phyloP scores from a whole-genome alignment of 2,329 filamentous ascomycete species.

The Exophiala sp. region DNA sequence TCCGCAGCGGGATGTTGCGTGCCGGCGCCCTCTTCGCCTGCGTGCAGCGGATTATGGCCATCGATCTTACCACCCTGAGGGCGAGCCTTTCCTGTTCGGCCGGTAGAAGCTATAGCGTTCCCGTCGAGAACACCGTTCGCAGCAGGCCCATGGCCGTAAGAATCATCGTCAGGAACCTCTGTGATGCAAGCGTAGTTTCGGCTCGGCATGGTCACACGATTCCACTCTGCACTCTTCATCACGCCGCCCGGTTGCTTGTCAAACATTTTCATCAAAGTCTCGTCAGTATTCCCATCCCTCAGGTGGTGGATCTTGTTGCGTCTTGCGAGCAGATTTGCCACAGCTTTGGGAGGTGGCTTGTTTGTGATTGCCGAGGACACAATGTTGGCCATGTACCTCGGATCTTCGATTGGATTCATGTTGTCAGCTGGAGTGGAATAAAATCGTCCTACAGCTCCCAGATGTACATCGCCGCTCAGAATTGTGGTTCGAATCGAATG shows the following conservation, averaged over 20 bases:
- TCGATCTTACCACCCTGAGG: conserved; percentile 36
- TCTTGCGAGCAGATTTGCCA: conserved; percentile 61
- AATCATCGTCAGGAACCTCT: conserved; percentile 41
- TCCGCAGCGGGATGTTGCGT: conserved; percentile 71
- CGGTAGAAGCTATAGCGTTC: conserved; percentile 16
- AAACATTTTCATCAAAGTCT: conserved; percentile 62
- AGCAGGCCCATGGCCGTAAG: conserved; percentile 3
- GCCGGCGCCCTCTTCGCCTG: conserved; percentile 74
- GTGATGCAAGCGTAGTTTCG: conserved; percentile 64
- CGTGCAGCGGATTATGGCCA: conserved; percentile 68
- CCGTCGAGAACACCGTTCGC: conserved; percentile 27
- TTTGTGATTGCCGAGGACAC: conserved; percentile 65
- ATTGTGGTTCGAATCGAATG: conserved; percentile 59
- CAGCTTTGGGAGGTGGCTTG: conserved; percentile 62
- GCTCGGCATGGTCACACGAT: conserved; percentile 79
- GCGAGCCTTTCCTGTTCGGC: conserved; percentile 21
- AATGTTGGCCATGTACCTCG: conserved; percentile 62
- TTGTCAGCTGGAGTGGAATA: conserved; percentile 58
- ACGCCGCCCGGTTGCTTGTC: conserved; percentile 57
- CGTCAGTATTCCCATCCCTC: conserved; percentile 57
- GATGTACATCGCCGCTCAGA: conserved; percentile 58
- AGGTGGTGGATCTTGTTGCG: conserved; percentile 65
- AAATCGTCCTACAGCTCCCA: conserved; percentile 62
- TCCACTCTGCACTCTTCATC: conserved; percentile 66
- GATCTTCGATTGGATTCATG: conserved; percentile 57